Conservation (phyloP, 257 asterid genomes). For the Pogostemon cablin region DNA sequence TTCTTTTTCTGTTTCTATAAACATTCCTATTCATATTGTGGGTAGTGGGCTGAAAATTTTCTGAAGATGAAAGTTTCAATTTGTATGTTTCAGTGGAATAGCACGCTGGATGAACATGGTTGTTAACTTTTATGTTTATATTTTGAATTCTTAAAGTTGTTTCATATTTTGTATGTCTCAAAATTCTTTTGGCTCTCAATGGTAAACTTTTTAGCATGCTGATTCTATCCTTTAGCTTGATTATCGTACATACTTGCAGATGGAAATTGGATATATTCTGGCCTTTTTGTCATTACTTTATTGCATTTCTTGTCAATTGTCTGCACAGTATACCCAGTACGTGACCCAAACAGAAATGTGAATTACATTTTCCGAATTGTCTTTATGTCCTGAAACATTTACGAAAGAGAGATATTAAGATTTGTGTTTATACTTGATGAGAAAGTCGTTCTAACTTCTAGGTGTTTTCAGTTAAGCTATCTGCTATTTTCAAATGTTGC, state of each 20-base stretch:
- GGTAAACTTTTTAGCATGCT: conserved; percentile 4
- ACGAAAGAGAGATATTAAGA: neutral
- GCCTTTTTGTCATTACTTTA: neutral
- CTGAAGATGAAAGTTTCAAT: neutral
- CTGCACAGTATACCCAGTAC: neutral
- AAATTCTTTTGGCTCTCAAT: neutral
- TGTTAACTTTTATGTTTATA: neutral
- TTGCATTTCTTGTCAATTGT: conserved; percentile 3
- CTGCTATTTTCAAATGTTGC: neutral
- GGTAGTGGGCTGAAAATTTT: conserved; percentile 6
- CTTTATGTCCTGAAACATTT: conserved; percentile 25
- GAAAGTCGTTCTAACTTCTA: neutral
- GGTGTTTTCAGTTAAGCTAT: neutral
- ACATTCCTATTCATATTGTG: neutral
- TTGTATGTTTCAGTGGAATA: conserved; percentile 16
- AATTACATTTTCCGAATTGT: neutral
- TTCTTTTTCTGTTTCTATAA: conserved; percentile 10
- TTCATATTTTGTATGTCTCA: conserved; percentile 4
- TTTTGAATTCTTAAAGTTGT: conserved; percentile 16
- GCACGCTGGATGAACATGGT: conserved; percentile 18
- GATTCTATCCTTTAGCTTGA: conserved; percentile 12
- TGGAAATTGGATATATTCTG: conserved; percentile 17
- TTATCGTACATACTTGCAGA: neutral
- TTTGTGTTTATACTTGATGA: conserved; percentile 13
- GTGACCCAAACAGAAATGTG: neutral